These are phyloP conservation scores for Zymoseptoria crescenta DNA, from an alignment of 2,329 filamentous ascomycete genomes.

Conservation along the genomic window DNA sequence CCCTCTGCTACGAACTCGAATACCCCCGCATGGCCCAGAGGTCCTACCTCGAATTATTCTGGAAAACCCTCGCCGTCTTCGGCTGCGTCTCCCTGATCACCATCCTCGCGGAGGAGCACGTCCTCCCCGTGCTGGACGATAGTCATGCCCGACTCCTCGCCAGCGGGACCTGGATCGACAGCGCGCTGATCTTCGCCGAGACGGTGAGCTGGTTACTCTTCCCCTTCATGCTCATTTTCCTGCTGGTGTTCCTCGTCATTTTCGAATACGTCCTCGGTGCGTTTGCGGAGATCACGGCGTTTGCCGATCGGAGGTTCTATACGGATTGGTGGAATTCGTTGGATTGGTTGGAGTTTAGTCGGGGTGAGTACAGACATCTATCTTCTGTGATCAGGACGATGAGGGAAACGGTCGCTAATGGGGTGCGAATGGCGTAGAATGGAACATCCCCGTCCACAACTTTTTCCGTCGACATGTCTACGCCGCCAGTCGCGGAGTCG, in stretches of 20 bases:
- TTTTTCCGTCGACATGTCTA: conserved; percentile 95
- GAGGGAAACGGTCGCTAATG: not conserved
- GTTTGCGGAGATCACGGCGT: conserved; percentile 77
- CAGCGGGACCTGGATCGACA: conserved; percentile 51
- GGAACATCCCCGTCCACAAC: conserved; percentile 96
- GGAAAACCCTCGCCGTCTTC: conserved; percentile 83
- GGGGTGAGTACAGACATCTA: not conserved
- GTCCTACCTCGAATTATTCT: conserved; percentile 71
- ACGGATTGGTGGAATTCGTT: conserved; percentile 64
- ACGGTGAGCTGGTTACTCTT: conserved; percentile 87
- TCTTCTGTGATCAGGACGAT: not conserved
- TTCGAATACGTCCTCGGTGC: conserved; percentile 95
- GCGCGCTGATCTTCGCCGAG: conserved; percentile 73
- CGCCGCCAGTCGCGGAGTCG: conserved; percentile 61
- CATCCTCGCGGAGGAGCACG: conserved; percentile 87
- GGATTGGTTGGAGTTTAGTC: conserved; percentile 81
- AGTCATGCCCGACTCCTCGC: conserved; percentile 51
- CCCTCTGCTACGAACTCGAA: conserved; percentile 93
- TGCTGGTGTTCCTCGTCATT: conserved; percentile 94
- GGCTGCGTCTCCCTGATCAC: conserved; percentile 94
- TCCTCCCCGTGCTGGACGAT: conserved; percentile 77
- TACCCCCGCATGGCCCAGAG: conserved; percentile 74
- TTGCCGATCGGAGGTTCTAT: conserved; percentile 93
- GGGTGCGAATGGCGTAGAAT: conserved; percentile 46
- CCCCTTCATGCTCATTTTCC: conserved; percentile 92